Evolutionary conservation across 2,329 filamentous ascomycete genomes (phyloP), one percentile per base, ranked within the genome.

Genomic region (Lachnellula occidentalis): DNA sequence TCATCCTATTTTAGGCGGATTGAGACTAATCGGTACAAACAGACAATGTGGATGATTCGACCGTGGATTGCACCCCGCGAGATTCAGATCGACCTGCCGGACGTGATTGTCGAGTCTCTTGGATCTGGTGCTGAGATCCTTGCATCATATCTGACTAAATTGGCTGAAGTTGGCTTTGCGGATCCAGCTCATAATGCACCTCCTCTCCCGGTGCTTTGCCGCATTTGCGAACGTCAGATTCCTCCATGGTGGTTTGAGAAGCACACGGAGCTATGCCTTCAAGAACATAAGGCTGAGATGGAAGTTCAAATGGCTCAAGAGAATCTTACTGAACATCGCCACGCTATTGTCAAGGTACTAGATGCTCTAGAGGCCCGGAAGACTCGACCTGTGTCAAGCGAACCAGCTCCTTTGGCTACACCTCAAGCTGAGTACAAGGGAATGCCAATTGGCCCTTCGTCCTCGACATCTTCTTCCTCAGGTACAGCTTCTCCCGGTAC

Each of bases 31-130:
- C 57, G 46, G 47, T 56, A 61, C 52, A 56, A 50, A 65, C 17
- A 96, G 90, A 95, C 90, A 17, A 99, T 99, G 95, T 99, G 94
- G 94, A 99, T 99, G 91, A 83, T 99, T 63, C 88, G 94, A 61
- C 94, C 92, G 2, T 95, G 91, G 72, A 86, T 91, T 41, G 81
- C 87, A 41, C 88, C 92, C 5, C 83, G 91, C 61, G 92, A 97
- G 75, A 90, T 99, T 67, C 95, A 95, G 60, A 97, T 99, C 64
- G 94, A 97, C 69, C 81, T 99, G 6, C 92, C 95, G 15, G 78
- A 84, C 54, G 76, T 96, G 27, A 86, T 99, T 57, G 92, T 97
- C 50, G 92, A 97, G 66, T 92, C 92, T 1, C 79, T 99, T 15
- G 94, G 94, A 37, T 92, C 95, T 27, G 94, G 94, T 39, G 95